A percentile compares a stretch with the other conserved stretches of the same genome.
These are phyloP conservation scores for Camellia oleifera DNA, from an alignment of 179 eudicot genomes.

Conservation along the genomic window DNA sequence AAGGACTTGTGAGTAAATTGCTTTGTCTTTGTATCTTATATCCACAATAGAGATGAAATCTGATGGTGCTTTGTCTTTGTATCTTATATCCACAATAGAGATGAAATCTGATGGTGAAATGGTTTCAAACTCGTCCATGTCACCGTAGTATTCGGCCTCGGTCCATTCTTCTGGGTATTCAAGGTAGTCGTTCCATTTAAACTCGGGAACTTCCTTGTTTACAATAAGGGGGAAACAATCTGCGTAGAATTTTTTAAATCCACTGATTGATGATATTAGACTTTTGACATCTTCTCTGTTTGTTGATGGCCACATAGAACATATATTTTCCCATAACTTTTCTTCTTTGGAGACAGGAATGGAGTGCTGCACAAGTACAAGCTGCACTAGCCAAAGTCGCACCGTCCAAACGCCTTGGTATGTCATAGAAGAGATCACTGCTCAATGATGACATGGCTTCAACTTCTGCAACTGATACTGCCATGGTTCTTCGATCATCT, in stretches of 20 bases:
- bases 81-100: conserved; percentile 73
- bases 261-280: conserved; percentile 64
- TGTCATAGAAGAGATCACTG: conserved; percentile 74
- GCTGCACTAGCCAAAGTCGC: conserved; percentile 83
- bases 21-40: conserved; percentile 53
- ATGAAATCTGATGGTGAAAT: conserved; percentile 66
- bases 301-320: conserved; percentile 89
- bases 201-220: conserved; percentile 52
- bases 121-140: conserved; percentile 49
- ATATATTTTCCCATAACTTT: conserved; percentile 77
- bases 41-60: conserved; percentile 84
- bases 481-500: conserved; percentile 35
- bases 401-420: conserved; percentile 80
- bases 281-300: conserved; percentile 60
- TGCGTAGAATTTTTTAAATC: conserved; percentile 75
- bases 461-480: conserved; percentile 39
- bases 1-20: conserved; percentile 67
- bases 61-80: conserved; percentile 53
- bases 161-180: conserved; percentile 75
- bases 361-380: conserved; percentile 74
- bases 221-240: conserved; percentile 84
- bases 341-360: conserved; percentile 83
- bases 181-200: conserved; percentile 38
- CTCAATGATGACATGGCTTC: conserved; percentile 53
- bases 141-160: conserved; percentile 72